Percentiles rank a stretch among this genome's conserved stretches.
These are phyloP conservation scores for Daldinia caldariorum DNA, from an alignment of 495 filamentous ascomycete genomes.

Conservation along the genomic window DNA sequence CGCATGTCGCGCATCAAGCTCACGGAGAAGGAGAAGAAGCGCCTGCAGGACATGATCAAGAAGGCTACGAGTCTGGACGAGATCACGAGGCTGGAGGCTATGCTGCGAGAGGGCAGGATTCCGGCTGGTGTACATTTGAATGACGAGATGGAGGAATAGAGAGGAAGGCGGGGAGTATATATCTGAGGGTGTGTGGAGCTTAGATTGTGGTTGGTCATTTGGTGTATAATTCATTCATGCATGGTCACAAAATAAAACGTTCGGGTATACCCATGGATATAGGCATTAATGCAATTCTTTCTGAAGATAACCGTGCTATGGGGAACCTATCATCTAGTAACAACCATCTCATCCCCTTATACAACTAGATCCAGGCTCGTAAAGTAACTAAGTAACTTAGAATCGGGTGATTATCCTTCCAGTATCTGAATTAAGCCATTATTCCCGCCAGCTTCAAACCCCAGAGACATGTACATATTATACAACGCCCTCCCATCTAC, in stretches of 20 bases:
- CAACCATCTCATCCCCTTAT: not conserved
- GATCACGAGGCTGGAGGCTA: conserved; percentile 83
- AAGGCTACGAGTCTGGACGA: conserved; percentile 88
- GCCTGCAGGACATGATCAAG: conserved; percentile 70
- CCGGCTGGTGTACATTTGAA: conserved; percentile 69
- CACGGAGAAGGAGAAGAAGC: conserved; percentile 53
- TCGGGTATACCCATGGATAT: conserved; percentile 40
- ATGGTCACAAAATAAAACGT: conserved; percentile 24
- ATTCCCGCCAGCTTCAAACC: no score
- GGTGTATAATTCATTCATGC: conserved; percentile 15
- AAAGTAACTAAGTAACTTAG: not conserved
- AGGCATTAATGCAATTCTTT: conserved; percentile 28
- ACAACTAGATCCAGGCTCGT: not conserved
- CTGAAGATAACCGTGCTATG: not conserved
- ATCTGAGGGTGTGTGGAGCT: not conserved
- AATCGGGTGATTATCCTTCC: not conserved
- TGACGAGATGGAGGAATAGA: conserved; percentile 65
- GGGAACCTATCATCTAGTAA: no score
- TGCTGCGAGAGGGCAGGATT: conserved; percentile 85
- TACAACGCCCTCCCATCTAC: conserved; percentile 29
- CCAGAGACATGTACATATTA: not conserved
- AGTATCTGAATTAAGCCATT: not conserved
- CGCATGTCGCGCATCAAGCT: conserved; percentile 71
- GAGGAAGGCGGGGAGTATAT: not conserved
- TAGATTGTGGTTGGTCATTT: conserved; percentile 3